phyloP scores from a whole-genome alignment of 176 grass and related monocot genomes.

The Paspalum notatum region DNA sequence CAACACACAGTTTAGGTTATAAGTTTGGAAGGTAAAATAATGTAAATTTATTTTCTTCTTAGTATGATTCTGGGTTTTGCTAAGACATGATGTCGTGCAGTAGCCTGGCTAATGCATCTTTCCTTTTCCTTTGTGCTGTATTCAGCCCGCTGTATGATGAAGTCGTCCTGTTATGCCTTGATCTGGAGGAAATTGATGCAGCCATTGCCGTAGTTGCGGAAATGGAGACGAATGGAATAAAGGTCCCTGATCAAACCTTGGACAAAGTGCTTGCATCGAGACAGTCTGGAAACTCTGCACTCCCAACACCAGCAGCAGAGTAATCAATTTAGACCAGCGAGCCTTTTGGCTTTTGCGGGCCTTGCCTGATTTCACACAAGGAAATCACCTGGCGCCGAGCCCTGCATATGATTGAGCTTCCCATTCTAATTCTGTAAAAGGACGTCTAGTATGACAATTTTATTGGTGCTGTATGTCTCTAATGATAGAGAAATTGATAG shows the following conservation, averaged over 20 bases:
- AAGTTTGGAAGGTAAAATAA: slow-evolving; percentile 84
- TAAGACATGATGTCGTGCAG: background rate
- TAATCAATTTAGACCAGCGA: slow-evolving; percentile 11
- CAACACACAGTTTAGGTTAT: slow-evolving; percentile 85
- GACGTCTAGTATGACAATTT: background rate
- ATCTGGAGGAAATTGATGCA: slow-evolving; percentile 78
- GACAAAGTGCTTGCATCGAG: slow-evolving; percentile 84
- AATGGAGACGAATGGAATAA: slow-evolving; percentile 89
- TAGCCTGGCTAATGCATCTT: slow-evolving; percentile 25
- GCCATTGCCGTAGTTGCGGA: slow-evolving; percentile 89
- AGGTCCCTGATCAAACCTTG: slow-evolving; percentile 77
- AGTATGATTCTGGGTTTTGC: slow-evolving; percentile 9
- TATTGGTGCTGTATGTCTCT: background rate
- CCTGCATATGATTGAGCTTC: background rate
- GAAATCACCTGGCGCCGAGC: background rate
- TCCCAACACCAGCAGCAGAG: slow-evolving; percentile 35
- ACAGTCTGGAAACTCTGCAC: slow-evolving; percentile 53
- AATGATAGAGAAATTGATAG: background rate
- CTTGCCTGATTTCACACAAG: background rate
- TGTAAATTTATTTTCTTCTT: slow-evolving; percentile 25
- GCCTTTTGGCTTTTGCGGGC: background rate
- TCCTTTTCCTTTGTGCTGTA: slow-evolving; percentile 20
- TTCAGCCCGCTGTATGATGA: slow-evolving; percentile 86
- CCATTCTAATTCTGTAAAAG: background rate
- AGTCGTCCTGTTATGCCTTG: slow-evolving; percentile 78